These are phyloP conservation scores for Globisporangium abappressorium DNA, from an alignment of 352 stramenopile species.

Conservation along the genomic window DNA sequence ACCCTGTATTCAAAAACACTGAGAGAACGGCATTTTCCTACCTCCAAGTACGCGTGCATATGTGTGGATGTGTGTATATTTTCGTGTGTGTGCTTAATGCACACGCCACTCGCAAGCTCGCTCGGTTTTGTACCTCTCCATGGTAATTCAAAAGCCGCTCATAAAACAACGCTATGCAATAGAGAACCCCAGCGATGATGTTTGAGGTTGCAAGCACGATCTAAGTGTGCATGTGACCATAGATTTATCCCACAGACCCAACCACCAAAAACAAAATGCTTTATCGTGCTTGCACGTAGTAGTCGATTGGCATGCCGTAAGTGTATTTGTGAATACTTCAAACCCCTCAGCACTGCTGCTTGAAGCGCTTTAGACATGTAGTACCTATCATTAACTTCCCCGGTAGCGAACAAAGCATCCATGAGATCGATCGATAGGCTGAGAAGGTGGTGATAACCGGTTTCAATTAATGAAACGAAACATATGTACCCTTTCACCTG, in stretches of 20 bases:
- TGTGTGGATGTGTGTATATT: slow-evolving; percentile 9
- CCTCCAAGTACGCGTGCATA: not conserved
- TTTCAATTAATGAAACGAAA: no score
- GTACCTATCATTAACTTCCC: no score
- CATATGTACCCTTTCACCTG: no score
- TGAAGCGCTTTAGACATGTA: no score
- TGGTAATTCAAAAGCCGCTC: slow-evolving; percentile 39
- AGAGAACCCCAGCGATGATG: slow-evolving; percentile 36
- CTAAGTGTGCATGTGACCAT: slow-evolving; percentile 70
- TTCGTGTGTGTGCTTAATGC: not conserved
- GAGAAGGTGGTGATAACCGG: no score
- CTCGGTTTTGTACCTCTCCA: slow-evolving; percentile 48
- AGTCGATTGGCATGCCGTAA: no score
- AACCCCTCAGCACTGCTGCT: no score
- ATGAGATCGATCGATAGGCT: no score
- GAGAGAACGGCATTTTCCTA: slow-evolving; percentile 44
- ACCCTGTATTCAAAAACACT: slow-evolving; percentile 75
- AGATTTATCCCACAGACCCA: slow-evolving; percentile 56
- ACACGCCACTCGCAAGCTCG: slow-evolving; percentile 46
- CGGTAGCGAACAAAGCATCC: no score
- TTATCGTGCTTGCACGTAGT: not conserved
- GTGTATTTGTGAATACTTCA: no score
- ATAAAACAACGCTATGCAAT: slow-evolving; percentile 50
- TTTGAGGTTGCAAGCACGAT: slow-evolving; percentile 76
- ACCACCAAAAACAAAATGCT: not conserved